A percentile compares a stretch with the other conserved stretches of the same genome.
Evolutionary conservation across 1,284 basidiomycete genomes (phyloP).

Genomic region (Rhodotorula glutinis): DNA sequence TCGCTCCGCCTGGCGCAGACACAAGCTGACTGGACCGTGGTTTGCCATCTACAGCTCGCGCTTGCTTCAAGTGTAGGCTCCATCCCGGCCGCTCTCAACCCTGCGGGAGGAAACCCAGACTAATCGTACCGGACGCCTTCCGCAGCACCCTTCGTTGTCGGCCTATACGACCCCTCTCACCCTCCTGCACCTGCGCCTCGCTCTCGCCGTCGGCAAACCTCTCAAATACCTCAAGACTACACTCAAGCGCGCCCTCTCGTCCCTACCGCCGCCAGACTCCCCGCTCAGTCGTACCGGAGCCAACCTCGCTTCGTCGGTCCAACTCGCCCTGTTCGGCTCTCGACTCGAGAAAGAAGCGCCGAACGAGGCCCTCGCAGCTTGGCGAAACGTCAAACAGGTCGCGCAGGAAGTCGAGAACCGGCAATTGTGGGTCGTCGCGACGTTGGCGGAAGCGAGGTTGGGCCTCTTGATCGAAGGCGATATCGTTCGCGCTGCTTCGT

Average conservation of each 20-base stretch:
- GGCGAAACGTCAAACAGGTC: conserved; percentile 11
- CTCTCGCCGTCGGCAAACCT: conserved; percentile 6
- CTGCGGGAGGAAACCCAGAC: background rate
- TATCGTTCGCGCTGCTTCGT: background rate
- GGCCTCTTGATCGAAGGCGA: conserved; percentile 10
- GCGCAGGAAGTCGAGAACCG: conserved; percentile 1
- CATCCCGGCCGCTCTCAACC: too few species aligned
- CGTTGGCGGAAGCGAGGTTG: conserved; percentile 5
- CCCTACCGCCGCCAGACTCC: conserved; percentile 11
- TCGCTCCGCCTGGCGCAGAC: too few species aligned
- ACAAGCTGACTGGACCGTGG: background rate
- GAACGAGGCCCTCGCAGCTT: conserved; percentile 8
- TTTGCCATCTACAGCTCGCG: background rate
- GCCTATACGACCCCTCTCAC: conserved; percentile 6
- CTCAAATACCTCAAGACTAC: conserved; percentile 18
- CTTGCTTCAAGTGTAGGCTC: background rate
- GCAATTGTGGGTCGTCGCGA: conserved; percentile 5
- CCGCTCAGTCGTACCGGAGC: background rate
- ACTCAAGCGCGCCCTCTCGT: conserved; percentile 60
- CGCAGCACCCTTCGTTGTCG: conserved; percentile 20
- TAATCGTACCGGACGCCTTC: too few species aligned
- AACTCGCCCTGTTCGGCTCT: background rate
- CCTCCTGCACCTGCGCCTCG: conserved; percentile 22
- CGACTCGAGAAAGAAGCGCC: background rate
- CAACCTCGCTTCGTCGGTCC: background rate